Evolutionary conservation across 2,329 filamentous ascomycete species (phyloP), one percentile per base, ranked within the genome.

Genomic region (Triangularia setosa): DNA sequence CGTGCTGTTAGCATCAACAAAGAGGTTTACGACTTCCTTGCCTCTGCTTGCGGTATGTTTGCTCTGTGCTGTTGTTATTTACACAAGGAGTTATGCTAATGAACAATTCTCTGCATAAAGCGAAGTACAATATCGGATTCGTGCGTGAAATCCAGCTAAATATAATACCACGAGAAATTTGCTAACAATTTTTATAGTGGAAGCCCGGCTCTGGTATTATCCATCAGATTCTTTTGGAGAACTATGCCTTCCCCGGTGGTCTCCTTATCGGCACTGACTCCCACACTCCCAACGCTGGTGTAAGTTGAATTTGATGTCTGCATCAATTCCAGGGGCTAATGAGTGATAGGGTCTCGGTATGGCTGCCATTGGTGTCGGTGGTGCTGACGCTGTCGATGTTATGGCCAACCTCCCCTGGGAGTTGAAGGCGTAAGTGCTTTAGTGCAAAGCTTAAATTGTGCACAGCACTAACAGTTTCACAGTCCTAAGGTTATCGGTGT

Each of bases 341-440:
- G n/a, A 21, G 94, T 2, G 9, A 21, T 48, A 48, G 40, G 40
- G 94, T 87, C 89, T 98, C 65, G 93, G 93, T 78, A 96, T 96
- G 90, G 88, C 86, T 74, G 91, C 92, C 66, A 97, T 98, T 76
- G 94, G 93, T 88, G 94, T 97, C 69, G 94, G 95, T 82, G 94
- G 95, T 86, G 95, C 94, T 75, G 95, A 98, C 81, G 95, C 95
- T 65, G 95, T 98, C 74, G 95, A 99, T 80, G 95, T 97, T 73
- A 97, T 99, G 92, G 93, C 93, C 74, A 90, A 92, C 80, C 87
- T 97, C 71, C 94, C 94, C 66, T 98, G 95, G 95, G 95, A 99
- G 80, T 83, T 99, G 74, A 98, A 98, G 87, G 94, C 95, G 40
- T 48, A 48, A 21, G 40, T 48, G 40, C 7, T 21, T 48, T 21